These are phyloP conservation scores for Otatea glauca DNA, from an alignment of 176 grass and related monocot genomes.

Conservation along the genomic window DNA sequence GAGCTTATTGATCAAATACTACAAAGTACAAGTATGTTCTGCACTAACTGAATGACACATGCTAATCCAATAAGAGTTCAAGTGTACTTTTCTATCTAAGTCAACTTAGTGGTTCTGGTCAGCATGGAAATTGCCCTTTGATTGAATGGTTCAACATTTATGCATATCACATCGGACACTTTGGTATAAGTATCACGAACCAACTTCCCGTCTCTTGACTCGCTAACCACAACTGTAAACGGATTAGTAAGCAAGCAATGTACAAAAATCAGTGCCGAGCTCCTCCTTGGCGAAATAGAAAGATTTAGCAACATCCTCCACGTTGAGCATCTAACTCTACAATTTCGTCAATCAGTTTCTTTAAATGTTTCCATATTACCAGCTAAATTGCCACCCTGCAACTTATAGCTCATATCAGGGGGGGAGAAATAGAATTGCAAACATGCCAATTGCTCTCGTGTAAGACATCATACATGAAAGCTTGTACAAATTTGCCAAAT, in stretches of 20 bases:
- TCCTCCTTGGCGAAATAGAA: slow-evolving; percentile 61
- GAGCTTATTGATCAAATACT: not conserved
- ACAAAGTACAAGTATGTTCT: not conserved
- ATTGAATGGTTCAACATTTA: slow-evolving; percentile 19
- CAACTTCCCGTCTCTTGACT: slow-evolving; percentile 12
- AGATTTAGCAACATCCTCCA: slow-evolving; percentile 46
- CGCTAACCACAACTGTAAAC: not conserved
- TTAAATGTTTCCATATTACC: slow-evolving; percentile 17
- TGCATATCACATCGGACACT: not conserved
- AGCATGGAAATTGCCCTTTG: not conserved
- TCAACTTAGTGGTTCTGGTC: not conserved
- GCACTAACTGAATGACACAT: not conserved
- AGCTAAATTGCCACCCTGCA: not conserved
- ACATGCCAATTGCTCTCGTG: not conserved
- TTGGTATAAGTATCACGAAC: not conserved
- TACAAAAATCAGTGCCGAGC: slow-evolving; percentile 45
- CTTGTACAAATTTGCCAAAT: not conserved
- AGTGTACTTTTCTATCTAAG: not conserved
- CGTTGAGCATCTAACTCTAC: slow-evolving; percentile 51
- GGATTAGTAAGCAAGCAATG: slow-evolving; percentile 27
- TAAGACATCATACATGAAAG: not conserved
- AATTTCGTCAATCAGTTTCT: not conserved
- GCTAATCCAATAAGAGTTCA: slow-evolving; percentile 8
- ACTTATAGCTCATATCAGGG: not conserved
- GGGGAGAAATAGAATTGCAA: not conserved